Evolutionary conservation across 371 early-diverging fungal genomes (phyloP).

Genomic region (Mucor saturninus): DNA sequence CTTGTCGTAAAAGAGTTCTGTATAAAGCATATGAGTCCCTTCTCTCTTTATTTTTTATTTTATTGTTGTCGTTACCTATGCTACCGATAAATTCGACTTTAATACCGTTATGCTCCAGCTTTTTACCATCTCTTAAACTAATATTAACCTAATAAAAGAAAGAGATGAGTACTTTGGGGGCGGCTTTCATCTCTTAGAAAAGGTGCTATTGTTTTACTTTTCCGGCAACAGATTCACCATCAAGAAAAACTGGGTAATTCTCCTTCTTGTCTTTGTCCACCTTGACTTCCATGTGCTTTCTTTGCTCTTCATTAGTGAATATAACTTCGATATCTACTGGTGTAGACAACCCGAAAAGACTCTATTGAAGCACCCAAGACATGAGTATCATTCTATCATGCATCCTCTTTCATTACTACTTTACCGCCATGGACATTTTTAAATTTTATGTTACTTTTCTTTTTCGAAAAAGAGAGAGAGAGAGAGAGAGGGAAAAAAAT

Average conservation of each 20-base stretch:
- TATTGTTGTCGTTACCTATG: constrained; percentile 68
- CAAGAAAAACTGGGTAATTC: constrained; percentile 93
- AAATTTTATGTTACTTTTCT: neutral
- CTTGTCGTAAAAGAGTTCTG: constrained; percentile 93
- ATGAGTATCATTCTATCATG: neutral
- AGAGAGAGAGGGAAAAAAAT: too few species aligned
- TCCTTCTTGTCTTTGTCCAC: constrained; percentile 81
- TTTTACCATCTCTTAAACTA: constrained; percentile 88
- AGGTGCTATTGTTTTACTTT: constrained; percentile 65
- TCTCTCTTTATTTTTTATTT: neutral
- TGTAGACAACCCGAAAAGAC: constrained; percentile 82
- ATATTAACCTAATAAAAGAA: constrained; percentile 76
- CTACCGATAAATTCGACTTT: constrained; percentile 96
- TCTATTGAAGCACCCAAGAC: constrained; percentile 46
- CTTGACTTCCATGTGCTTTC: constrained; percentile 85
- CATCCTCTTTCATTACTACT: neutral
- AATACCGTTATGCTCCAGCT: constrained; percentile 95
- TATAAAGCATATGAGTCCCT: neutral
- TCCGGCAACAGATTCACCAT: constrained; percentile 93
- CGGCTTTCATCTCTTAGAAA: too few species aligned
- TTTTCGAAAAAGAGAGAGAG: too few species aligned
- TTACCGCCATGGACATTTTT: constrained; percentile 50
- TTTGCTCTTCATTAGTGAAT: constrained; percentile 74
- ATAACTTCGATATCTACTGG: constrained; percentile 88
- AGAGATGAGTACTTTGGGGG: neutral